These are phyloP conservation scores for Sideroxylon spinosum DNA, from an alignment of 179 eudicot genomes.

Conservation along the genomic window DNA sequence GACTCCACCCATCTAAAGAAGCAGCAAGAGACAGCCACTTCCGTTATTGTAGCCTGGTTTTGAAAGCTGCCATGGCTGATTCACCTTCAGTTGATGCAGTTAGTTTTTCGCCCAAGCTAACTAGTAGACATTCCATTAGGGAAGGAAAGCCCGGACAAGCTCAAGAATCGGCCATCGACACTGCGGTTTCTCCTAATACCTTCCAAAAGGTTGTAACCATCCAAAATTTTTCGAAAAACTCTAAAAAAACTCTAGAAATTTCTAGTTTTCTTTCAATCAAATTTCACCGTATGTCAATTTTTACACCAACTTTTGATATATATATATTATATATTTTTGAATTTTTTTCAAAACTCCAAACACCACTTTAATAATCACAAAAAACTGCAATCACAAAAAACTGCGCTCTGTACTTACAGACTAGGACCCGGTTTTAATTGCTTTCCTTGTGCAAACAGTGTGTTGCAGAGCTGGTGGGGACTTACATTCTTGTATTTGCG, in stretches of 20 bases:
- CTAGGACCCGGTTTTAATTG: no score
- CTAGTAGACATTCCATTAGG: neutral
- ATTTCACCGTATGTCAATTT: no score
- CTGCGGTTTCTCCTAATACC: slow-evolving; percentile 14
- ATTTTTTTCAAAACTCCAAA: no score
- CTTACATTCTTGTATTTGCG: slow-evolving; percentile 34
- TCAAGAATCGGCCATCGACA: neutral
- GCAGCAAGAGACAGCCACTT: neutral
- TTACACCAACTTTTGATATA: no score
- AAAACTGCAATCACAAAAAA: no score
- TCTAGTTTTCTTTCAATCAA: no score
- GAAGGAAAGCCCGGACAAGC: slow-evolving; percentile 2
- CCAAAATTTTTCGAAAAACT: no score
- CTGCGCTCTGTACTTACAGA: no score
- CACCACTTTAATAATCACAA: no score
- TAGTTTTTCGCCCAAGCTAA: slow-evolving; percentile 11
- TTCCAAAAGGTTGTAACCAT: slow-evolving; percentile 16
- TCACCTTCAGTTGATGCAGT: neutral
- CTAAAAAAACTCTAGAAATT: no score
- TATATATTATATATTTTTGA: no score
- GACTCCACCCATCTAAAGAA: neutral
- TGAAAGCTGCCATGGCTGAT: slow-evolving; percentile 10
- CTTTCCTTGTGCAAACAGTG: slow-evolving; percentile 19
- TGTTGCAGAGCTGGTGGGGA: slow-evolving; percentile 38
- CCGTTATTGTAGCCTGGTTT: neutral